Conservation (phyloP, 306 rosid genomes). For the Quercus rubra region DNA sequence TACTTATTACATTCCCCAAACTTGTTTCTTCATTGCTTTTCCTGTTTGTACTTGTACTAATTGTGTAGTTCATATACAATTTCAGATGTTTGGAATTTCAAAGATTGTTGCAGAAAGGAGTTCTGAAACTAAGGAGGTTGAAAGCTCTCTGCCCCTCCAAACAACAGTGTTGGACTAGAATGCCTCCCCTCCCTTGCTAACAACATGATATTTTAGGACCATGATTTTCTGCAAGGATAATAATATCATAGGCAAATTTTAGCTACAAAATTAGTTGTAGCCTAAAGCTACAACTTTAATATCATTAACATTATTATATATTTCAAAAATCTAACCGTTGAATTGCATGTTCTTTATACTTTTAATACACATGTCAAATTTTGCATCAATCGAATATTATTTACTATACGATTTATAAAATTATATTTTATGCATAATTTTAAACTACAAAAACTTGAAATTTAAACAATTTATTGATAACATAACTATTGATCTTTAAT, state of each 20-base stretch:
- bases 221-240: background rate
- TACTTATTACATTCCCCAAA: background rate
- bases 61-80: slow-evolving; percentile 9
- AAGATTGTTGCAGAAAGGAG: slow-evolving; percentile 67
- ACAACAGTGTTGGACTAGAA: slow-evolving; percentile 53
- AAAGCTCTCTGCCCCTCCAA: slow-evolving; percentile 67
- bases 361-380: too few species aligned
- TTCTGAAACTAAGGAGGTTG: slow-evolving; percentile 62
- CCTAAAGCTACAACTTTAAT: too few species aligned
- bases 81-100: slow-evolving; percentile 88
- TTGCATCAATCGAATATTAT: rapidly evolving
- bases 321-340: too few species aligned
- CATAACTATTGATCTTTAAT: too few species aligned
- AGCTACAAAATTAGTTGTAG: too few species aligned
- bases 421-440: too few species aligned
- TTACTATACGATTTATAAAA: too few species aligned
- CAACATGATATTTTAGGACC: background rate
- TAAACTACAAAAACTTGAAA: too few species aligned
- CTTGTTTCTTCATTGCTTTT: background rate
- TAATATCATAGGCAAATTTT: background rate
- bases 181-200: background rate
- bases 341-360: too few species aligned
- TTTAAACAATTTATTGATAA: too few species aligned
- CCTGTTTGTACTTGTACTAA: background rate
- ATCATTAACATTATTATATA: too few species aligned